These are phyloP conservation scores for Ophiocordyceps polyrhachis-furcata DNA, from an alignment of 2,329 filamentous ascomycete genomes.

Conservation along the genomic window DNA sequence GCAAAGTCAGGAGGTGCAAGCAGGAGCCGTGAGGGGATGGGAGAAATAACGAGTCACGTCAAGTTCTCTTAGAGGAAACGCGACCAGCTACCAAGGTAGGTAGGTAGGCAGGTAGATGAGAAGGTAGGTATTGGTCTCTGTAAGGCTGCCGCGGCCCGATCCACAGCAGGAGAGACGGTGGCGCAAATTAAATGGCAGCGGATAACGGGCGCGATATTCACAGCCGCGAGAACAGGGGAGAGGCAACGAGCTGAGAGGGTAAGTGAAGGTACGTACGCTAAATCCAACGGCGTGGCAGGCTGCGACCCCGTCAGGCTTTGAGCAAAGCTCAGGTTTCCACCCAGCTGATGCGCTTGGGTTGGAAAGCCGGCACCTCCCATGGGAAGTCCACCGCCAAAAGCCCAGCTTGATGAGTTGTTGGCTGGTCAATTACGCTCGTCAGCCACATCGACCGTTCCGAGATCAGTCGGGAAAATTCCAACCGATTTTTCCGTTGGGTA, in stretches of 20 bases:
- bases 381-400: conserved; percentile 41
- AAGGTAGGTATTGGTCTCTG: too few species aligned
- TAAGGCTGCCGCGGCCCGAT: neutral
- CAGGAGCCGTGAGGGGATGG: neutral
- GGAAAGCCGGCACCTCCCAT: conserved; percentile 38
- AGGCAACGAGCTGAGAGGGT: neutral
- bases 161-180: neutral
- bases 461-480: neutral
- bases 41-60: neutral
- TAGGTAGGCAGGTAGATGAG: too few species aligned
- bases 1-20: neutral
- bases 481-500: conserved; percentile 51
- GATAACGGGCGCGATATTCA: neutral
- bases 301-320: conserved; percentile 47
- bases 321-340: conserved; percentile 44
- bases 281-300: conserved; percentile 40
- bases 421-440: conserved; percentile 13
- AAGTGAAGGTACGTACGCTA: conserved; percentile 35
- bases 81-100: neutral
- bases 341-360: conserved; percentile 33
- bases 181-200: too few species aligned
- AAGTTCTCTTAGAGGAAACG: neutral
- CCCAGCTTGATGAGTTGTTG: conserved; percentile 38
- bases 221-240: neutral
- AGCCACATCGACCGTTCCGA: neutral